These are phyloP conservation scores for Dictyostelium citrinum DNA, from an alignment of 78 protist species.

Conservation along the genomic window DNA sequence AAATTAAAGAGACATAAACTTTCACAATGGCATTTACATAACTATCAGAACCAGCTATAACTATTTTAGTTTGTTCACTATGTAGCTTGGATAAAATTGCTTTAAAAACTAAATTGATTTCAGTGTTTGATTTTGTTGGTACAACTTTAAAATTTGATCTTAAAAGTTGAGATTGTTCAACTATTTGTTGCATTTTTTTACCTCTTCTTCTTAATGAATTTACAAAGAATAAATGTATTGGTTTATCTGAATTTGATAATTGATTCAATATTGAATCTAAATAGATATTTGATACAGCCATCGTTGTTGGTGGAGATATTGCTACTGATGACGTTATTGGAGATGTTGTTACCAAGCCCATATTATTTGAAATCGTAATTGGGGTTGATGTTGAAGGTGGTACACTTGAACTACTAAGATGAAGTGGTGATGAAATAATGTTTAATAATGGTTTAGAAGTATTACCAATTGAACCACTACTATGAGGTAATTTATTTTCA, in stretches of 20 bases:
- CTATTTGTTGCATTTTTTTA: conserved; percentile 21
- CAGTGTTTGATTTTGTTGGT: conserved; percentile 27
- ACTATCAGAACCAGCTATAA: conserved; percentile 58
- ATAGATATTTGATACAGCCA: neutral
- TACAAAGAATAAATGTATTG: conserved; percentile 16
- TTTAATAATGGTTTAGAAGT: neutral
- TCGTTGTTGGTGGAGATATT: neutral
- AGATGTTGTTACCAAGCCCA: neutral
- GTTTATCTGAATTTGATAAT: conserved; percentile 17
- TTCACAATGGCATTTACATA: conserved; percentile 14
- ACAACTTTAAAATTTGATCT: neutral
- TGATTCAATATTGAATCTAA: neutral
- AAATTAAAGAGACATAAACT: conserved; percentile 7
- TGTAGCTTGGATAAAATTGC: neutral
- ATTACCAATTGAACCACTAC: neutral
- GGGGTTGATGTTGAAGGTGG: neutral
- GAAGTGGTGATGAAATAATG: neutral
- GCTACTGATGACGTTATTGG: neutral
- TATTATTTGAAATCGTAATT: neutral
- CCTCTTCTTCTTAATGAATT: conserved; percentile 46
- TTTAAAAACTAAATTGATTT: conserved; percentile 4
- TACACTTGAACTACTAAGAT: neutral
- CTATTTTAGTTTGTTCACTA: neutral
- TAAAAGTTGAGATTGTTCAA: neutral
- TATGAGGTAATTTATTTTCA: neutral